Percentiles rank a stretch among this genome's conserved stretches.
These are phyloP conservation scores for Phaeophleospora eucalypticola DNA, from an alignment of 2,329 filamentous ascomycete species.

Conservation along the genomic window DNA sequence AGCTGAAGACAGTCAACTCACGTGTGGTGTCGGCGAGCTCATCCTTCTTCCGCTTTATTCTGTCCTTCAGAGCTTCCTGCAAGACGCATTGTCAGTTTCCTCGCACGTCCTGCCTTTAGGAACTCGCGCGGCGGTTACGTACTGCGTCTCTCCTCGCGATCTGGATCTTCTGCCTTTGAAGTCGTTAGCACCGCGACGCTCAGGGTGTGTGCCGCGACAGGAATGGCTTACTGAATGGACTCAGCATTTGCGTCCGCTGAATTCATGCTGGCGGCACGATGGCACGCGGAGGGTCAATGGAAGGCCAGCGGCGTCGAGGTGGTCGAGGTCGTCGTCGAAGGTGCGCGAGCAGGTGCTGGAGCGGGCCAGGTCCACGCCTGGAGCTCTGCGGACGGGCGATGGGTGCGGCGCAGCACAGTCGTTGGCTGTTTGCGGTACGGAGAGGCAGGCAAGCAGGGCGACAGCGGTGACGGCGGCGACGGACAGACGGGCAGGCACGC, in stretches of 20 bases:
- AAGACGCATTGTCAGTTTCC: not conserved
- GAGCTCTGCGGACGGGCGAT: not conserved
- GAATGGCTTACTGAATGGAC: constrained; percentile 43
- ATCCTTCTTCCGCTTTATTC: constrained; percentile 91
- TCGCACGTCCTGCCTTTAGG: not conserved
- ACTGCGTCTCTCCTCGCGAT: constrained; percentile 93
- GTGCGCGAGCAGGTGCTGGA: not conserved
- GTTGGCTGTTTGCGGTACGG: not conserved
- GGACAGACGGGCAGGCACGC: not conserved
- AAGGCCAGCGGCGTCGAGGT: constrained; percentile 5
- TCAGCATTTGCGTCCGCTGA: constrained; percentile 47
- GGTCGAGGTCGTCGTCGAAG: constrained; percentile 1
- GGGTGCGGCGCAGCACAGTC: not conserved
- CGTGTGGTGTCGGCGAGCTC: constrained; percentile 95
- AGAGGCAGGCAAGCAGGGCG: not conserved
- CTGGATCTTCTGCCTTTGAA: constrained; percentile 60
- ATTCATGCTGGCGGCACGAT: not conserved
- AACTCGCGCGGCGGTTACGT: not conserved
- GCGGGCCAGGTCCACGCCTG: not conserved
- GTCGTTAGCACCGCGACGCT: not conserved
- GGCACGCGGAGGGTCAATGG: not conserved
- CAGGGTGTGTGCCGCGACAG: not conserved
- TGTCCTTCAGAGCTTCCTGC: constrained; percentile 37
- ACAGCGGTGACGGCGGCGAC: not conserved
- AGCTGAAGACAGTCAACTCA: too few species aligned